Percentiles rank a stretch among this genome's conserved stretches.
These are phyloP conservation scores for Secale cereale DNA, from an alignment of 176 grass and related monocot genomes.

Conservation along the genomic window DNA sequence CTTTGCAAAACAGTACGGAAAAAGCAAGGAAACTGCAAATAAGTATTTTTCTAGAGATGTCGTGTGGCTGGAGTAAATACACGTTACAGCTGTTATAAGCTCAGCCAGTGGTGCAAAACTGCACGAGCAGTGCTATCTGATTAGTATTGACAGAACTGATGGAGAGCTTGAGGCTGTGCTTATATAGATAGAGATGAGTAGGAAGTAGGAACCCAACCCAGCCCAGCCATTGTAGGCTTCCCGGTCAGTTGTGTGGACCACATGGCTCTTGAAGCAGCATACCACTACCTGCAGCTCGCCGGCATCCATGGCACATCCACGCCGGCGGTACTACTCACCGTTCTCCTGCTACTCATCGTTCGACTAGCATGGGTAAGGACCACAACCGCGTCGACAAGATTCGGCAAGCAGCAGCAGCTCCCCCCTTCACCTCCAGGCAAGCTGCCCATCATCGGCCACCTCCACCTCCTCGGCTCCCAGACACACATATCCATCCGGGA, in stretches of 20 bases:
- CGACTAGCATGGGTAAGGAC: not conserved
- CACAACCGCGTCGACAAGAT: not conserved
- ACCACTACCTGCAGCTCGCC: not conserved
- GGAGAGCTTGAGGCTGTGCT: too few relatives aligned
- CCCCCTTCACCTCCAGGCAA: not conserved
- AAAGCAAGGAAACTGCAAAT: too few relatives aligned
- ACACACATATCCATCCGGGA: conserved; percentile 18
- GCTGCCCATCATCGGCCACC: conserved; percentile 36
- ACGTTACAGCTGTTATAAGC: too few relatives aligned
- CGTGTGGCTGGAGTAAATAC: too few relatives aligned
- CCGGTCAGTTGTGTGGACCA: not conserved
- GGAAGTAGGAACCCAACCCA: too few relatives aligned
- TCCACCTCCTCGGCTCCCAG: conserved; percentile 20
- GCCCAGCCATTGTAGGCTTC: too few relatives aligned
- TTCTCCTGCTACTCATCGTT: not conserved
- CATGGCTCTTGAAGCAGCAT: not conserved
- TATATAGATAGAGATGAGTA: too few relatives aligned
- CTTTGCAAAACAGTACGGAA: too few relatives aligned
- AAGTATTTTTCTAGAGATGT: too few relatives aligned
- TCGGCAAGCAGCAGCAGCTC: not conserved
- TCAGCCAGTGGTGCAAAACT: too few relatives aligned
- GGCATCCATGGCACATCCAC: not conserved
- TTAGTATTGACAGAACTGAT: too few relatives aligned
- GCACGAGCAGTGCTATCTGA: too few relatives aligned
- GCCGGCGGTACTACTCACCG: not conserved